Percentiles rank a stretch among this genome's conserved stretches.
phyloP scores from a whole-genome alignment of 768 basidiomycete species.

The Suillus subluteus region DNA sequence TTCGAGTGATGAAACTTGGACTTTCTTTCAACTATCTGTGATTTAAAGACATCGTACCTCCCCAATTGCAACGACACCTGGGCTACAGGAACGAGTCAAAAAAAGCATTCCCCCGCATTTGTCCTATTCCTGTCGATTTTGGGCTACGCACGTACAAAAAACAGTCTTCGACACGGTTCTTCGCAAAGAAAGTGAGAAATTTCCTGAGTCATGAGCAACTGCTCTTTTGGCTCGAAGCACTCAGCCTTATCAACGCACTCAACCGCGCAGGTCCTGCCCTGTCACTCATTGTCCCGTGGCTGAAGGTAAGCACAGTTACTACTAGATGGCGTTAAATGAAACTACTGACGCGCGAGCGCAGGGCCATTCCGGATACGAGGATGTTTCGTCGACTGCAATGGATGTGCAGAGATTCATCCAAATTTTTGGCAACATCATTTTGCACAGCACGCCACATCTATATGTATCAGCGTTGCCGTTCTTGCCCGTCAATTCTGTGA shows the following conservation, averaged over 20 bases:
- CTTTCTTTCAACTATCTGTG: constrained; percentile 42
- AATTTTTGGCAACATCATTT: constrained; percentile 17
- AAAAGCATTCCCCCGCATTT: constrained; percentile 10
- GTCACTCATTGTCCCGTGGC: background rate
- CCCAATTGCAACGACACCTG: constrained; percentile 29
- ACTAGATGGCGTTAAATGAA: no score
- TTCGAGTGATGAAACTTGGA: constrained; percentile 31
- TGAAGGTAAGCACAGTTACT: background rate
- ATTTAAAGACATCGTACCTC: constrained; percentile 33
- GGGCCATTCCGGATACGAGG: constrained; percentile 5
- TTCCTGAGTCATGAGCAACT: constrained; percentile 12
- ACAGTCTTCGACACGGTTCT: background rate
- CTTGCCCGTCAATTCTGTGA: constrained; percentile 29
- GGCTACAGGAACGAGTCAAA: background rate
- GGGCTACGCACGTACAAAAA: constrained; percentile 13
- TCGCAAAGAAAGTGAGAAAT: background rate
- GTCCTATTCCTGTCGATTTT: constrained; percentile 18
- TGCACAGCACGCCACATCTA: constrained; percentile 27
- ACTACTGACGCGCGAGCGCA: background rate
- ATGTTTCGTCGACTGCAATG: background rate
- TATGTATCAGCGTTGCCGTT: constrained; percentile 31
- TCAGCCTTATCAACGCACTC: constrained; percentile 9
- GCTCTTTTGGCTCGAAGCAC: constrained; percentile 14
- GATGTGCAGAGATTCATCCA: constrained; percentile 20
- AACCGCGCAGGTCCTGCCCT: background rate